phyloP scores from a whole-genome alignment of 2,329 filamentous ascomycete species.

The Monosporascus ibericus region DNA sequence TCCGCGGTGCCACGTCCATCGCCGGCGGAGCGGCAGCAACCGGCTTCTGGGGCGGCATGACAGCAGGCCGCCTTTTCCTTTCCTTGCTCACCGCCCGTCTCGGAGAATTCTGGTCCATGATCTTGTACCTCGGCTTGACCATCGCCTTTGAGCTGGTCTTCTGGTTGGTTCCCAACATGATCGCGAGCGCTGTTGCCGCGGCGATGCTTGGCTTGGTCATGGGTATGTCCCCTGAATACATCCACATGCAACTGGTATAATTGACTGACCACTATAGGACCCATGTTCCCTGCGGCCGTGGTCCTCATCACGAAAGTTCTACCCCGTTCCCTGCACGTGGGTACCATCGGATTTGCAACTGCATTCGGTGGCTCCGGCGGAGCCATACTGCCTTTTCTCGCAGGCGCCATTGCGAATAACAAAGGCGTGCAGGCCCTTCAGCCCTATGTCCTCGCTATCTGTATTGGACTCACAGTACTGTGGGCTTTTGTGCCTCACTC shows the following conservation, averaged over 20 bases:
- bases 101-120: slow-evolving; percentile 57
- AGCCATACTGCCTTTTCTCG: slow-evolving; percentile 58
- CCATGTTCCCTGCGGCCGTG: slow-evolving; percentile 70
- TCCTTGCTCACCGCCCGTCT: neutral
- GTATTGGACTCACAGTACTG: slow-evolving; percentile 18
- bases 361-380: slow-evolving; percentile 72
- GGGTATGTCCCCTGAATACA: slow-evolving; percentile 52
- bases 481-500: too few relatives aligned
- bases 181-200: slow-evolving; percentile 69
- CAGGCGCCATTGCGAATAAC: slow-evolving; percentile 59
- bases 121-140: slow-evolving; percentile 80
- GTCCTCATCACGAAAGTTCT: slow-evolving; percentile 70
- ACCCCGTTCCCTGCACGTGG: slow-evolving; percentile 67
- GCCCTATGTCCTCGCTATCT: slow-evolving; percentile 46
- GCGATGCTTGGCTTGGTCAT: slow-evolving; percentile 65
- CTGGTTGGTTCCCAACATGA: slow-evolving; percentile 59
- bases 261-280: slow-evolving; percentile 43
- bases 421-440: slow-evolving; percentile 52
- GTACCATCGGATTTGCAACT: slow-evolving; percentile 71
- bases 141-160: slow-evolving; percentile 61
- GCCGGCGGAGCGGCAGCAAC: slow-evolving; percentile 45
- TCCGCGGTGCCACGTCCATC: slow-evolving; percentile 63
- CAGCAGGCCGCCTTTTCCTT: neutral
- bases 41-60: too few relatives aligned
- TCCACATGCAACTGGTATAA: too few relatives aligned